Evolutionary conservation across 2,329 filamentous ascomycete genomes (phyloP), one percentile per base, ranked within the genome.

Genomic region (Nemania sp.): DNA sequence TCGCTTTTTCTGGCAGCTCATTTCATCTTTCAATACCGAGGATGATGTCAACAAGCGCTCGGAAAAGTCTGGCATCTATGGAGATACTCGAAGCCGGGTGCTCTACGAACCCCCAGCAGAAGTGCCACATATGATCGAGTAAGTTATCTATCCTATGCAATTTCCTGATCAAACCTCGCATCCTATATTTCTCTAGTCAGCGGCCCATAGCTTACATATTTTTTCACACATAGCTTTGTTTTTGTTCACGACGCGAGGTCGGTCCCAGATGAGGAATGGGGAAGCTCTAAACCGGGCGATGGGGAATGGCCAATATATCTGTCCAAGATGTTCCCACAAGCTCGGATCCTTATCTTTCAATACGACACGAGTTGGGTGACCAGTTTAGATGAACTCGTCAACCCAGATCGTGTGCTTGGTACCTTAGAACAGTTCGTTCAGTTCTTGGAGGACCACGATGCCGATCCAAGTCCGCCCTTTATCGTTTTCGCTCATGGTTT

Each of bases 401-500:
- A 10, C 43, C 43, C 18, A 22, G n/a, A 20, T 4, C 20, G n/a
- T n/a, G n/a, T 22, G 10, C 43, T 15, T n/a, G 11, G 32, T 11
- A 5, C 11, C 11, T 35, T 11, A 5, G 11, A 11, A 35, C 5
- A 35, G 32, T 11, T 35, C 5, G 5, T 35, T 11, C 32, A 35
- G 32, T 47, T 47, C 10, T 10, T 47, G 22, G 43, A 10, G 43
- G 22, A n/a, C 43, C 4, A 47, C n/a, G n/a, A 47, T 20, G 4
- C 5, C 20, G 5, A 43, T 10, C 43, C 35, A n/a, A 24, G 15
- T 4, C 29, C 26, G 18, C 35, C 35, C 18, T 22, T 43, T 15
- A 15, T 54, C 20, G 51, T 54, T 11, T 54, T 54, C 11, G 51
- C 51, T 29, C 51, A 54, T 20, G 51, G 51, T 6, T 29, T 54